Evolutionary conservation across 1,284 basidiomycete species (phyloP), one percentile per base, ranked within the genome.

Genomic region (Phellinidium pouzarii): DNA sequence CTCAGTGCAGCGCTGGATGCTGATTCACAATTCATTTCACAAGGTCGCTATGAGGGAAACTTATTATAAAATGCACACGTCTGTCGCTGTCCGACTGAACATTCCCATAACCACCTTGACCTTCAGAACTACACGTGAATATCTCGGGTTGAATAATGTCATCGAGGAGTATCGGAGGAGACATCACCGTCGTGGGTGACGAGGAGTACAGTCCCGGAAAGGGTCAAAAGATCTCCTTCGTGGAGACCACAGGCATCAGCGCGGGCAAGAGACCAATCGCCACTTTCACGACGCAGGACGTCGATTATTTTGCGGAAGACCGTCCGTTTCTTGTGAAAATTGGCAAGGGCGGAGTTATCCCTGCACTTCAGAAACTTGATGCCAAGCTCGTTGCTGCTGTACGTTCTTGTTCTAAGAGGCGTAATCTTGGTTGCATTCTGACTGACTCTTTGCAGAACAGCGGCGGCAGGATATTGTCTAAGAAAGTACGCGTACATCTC

Each of bases 381-480:
- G 36, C 27, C 17, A 46, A 34, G 34, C 49, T 36, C 50, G 56
- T 20, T 58, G 29, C 45, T 43, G 23, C 17, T 34, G 17, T 36
- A 14, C 19, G 12, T 48, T 3, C 12, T 8, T 17, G 8, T 40
- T 7, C 8, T 23, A 6, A 4, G 11, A 22, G 8, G 27, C 20
- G 12, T 17, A 6, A 19, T 22, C 20, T 29, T 25, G 19, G 8
- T 41, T 7, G 27, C 48, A 48, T 37, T 51, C 48, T 3, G 3
- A 46, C 12, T 48, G 37, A 12, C 37, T n/a, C 3, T 22, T 36
- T 54, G 9, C 54, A 87, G 84, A 69, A 77, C 19, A 77, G 78
- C 22, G 68, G 79, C 31, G 71, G 57, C 37, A 74, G 68, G 38
- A 61, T 80, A n/a, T 54, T 80, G 17, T 82, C 80, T 34, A 70